Evolutionary conservation across 164 flowering plant genomes (phyloP), one percentile per base, ranked within the genome.

Genomic region (Vitis vinifera): DNA sequence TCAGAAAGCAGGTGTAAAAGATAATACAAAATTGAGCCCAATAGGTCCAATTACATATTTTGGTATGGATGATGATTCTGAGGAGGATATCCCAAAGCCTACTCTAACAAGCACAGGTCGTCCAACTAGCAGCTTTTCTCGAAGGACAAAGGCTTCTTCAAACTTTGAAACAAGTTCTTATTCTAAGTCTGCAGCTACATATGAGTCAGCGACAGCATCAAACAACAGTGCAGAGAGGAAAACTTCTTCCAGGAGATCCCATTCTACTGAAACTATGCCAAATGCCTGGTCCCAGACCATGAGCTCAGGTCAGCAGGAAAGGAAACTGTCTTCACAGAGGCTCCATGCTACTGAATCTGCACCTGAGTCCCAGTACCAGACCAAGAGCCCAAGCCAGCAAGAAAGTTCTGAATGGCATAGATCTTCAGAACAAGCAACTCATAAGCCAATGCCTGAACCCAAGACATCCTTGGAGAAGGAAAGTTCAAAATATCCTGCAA

Each of bases 141-240:
- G 83, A 63, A 82, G 93, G 81, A 85, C 91, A 51, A 88, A 76
- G 66, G 81, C 71, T 68, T 69, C 84, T 19, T 15, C 66, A 71
- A 64, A 37, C 14, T 51, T 80, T 48, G 64, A 37, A 11, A 69
- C 50, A 37, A 30, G 70, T 56, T 75, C 75, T 19, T 7, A 60
- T 53, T 67, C 70, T 29, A 50, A 76, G 63, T 31, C 66, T 15
- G 52, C 27, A 19, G 66, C 59, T 58, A 59, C 68, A 19, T 66
- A 81, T 10, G 69, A 68, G 68, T 70, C 67, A 62, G 61, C 78
- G 13, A 62, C 23, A 63, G 55, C 67, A 72, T 67, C 84, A 61
- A 72, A 66, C 19, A 30, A 66, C 71, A 68, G 57, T 14, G n/a
- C 9, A 4, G 77, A 67, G 63, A 79, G 72, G 65, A 80, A 68